These are phyloP conservation scores for Allium fistulosum DNA, from an alignment of 106 monocot genomes.

Conservation along the genomic window DNA sequence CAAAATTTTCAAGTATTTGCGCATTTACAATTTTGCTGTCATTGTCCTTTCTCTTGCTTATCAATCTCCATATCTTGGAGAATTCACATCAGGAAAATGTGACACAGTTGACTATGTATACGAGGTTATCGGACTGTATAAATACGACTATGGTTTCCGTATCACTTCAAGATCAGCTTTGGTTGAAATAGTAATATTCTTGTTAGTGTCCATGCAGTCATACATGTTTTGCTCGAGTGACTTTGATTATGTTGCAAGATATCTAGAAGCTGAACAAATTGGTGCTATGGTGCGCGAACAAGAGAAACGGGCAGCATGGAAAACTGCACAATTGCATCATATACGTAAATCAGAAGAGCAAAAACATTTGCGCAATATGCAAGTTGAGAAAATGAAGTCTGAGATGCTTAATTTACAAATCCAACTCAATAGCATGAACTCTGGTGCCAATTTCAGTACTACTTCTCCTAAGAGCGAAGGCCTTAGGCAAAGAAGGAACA, in stretches of 20 bases:
- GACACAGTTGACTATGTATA: conserved; percentile 69
- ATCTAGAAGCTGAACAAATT: conserved; percentile 85
- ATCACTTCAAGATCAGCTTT: conserved; percentile 92
- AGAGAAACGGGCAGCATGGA: conserved; percentile 89
- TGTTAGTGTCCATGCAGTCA: conserved; percentile 90
- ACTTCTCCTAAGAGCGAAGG: conserved; percentile 39
- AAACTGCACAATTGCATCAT: conserved; percentile 81
- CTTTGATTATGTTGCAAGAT: conserved; percentile 91
- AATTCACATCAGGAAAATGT: conserved; percentile 64
- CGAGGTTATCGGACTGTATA: conserved; percentile 92
- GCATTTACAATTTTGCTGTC: conserved; percentile 85
- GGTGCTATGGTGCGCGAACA: conserved; percentile 92
- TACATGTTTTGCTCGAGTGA: conserved; percentile 84
- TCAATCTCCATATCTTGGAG: conserved; percentile 90
- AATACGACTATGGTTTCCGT: conserved; percentile 96
- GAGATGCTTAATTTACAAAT: conserved; percentile 92
- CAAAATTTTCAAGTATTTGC: conserved; percentile 80
- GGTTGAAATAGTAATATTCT: conserved; percentile 95
- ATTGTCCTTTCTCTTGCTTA: conserved; percentile 94
- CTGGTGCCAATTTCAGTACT: conserved; percentile 19
- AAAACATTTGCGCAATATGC: conserved; percentile 61
- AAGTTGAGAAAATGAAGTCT: conserved; percentile 98
- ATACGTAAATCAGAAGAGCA: conserved; percentile 77
- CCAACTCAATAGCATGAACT: conserved; percentile 62
- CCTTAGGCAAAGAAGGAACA: conserved; percentile 38